Percentiles rank a stretch among this genome's conserved stretches.
Evolutionary conservation across 768 basidiomycete species (phyloP).

Genomic region (Termitomyces sp.): DNA sequence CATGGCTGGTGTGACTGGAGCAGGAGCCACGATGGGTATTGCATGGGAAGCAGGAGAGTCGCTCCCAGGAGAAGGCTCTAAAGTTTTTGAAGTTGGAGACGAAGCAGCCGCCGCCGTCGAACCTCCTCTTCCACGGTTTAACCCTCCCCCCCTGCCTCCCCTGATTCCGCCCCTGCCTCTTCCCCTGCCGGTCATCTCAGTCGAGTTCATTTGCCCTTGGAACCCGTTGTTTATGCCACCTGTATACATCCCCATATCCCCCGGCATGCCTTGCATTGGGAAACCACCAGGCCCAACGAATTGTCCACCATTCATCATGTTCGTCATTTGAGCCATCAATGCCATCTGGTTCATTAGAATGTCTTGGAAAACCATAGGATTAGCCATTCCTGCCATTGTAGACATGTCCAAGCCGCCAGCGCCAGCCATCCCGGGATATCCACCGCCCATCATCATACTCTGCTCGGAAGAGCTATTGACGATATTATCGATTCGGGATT

Average conservation of each 20-base stretch:
- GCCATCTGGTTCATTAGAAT: constrained; percentile 93
- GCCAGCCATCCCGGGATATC: constrained; percentile 35
- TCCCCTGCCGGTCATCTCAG: constrained; percentile 24
- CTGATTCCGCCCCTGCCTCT: constrained; percentile 37
- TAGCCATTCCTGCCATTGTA: constrained; percentile 51
- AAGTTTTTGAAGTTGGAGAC: constrained; percentile 18
- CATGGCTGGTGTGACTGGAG: constrained; percentile 16
- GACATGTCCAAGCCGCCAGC: constrained; percentile 58
- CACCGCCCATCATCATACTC: constrained; percentile 49
- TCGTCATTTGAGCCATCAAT: constrained; percentile 92
- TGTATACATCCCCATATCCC: constrained; percentile 48
- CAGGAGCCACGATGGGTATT: constrained; percentile 23
- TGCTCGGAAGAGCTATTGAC: constrained; percentile 50
- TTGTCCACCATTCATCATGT: constrained; percentile 61
- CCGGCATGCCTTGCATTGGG: constrained; percentile 52
- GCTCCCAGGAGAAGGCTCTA: constrained; percentile 3
- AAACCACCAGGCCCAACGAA: constrained; percentile 52
- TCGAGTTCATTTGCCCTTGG: constrained; percentile 26
- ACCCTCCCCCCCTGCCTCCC: constrained; percentile 39
- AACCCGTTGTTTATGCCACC: constrained; percentile 32
- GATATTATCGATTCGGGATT: constrained; percentile 74
- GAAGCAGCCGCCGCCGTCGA: constrained; percentile 12
- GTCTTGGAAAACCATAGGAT: constrained; percentile 74
- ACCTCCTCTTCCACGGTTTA: constrained; percentile 45
- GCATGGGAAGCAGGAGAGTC: constrained; percentile 19